These are phyloP conservation scores for Torulaspora pretoriensis DNA, from an alignment of 1,139 yeast genomes.

Conservation along the genomic window DNA sequence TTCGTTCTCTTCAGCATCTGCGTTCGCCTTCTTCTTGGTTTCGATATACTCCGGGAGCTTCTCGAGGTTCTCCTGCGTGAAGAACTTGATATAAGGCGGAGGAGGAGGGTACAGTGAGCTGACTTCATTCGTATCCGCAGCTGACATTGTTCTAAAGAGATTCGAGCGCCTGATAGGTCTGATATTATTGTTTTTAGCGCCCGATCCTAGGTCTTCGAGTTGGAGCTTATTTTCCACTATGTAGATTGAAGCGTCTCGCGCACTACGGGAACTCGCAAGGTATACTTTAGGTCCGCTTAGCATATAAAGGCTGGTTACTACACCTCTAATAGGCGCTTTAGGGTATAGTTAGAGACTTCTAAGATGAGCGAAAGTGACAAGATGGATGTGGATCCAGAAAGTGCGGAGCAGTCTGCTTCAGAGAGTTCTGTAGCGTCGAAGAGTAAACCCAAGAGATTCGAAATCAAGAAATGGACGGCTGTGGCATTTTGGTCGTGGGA, in stretches of 20 bases:
- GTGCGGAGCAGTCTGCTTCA: constrained; percentile 6
- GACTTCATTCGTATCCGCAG: constrained; percentile 34
- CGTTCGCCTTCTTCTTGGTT: constrained; percentile 12
- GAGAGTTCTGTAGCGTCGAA: constrained; percentile 23
- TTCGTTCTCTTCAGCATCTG: constrained; percentile 16
- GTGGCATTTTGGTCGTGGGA: constrained; percentile 99
- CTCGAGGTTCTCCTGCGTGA: constrained; percentile 56
- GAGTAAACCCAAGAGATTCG: constrained; percentile 50
- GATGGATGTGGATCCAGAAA: constrained; percentile 28
- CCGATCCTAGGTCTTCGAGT: background rate
- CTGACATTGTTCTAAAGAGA: constrained; percentile 13
- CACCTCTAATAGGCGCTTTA: background rate
- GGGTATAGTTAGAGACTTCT: background rate
- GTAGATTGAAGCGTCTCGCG: background rate
- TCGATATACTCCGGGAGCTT: constrained; percentile 37
- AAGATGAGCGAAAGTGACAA: constrained; percentile 22
- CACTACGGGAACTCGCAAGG: background rate
- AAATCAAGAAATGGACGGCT: constrained; percentile 90
- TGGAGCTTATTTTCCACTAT: background rate
- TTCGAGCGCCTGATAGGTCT: background rate
- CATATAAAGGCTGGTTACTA: background rate
- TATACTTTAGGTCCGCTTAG: background rate
- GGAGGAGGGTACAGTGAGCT: constrained; percentile 84
- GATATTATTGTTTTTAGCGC: too few species aligned
- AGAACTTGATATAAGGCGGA: constrained; percentile 67